These are phyloP conservation scores for Aspergillus melleus DNA, from an alignment of 2,329 filamentous ascomycete genomes.

Conservation along the genomic window DNA sequence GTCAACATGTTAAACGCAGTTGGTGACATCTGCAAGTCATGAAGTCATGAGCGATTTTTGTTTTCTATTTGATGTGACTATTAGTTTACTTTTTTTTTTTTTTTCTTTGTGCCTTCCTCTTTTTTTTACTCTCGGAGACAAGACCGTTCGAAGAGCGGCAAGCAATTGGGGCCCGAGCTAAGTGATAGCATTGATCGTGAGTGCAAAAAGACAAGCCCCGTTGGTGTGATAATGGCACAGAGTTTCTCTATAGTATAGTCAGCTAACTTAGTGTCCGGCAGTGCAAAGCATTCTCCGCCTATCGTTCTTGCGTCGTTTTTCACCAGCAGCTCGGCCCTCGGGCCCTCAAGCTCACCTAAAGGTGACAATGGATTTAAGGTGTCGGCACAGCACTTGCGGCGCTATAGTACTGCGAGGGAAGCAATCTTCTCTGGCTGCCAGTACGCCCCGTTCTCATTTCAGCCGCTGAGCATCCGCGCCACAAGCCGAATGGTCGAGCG, in stretches of 20 bases:
- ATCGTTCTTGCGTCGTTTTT: slow-evolving; percentile 17
- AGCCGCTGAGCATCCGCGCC: slow-evolving; percentile 18
- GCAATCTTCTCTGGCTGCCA: slow-evolving; percentile 2
- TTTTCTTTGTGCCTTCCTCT: background rate
- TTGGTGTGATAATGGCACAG: slow-evolving; percentile 14
- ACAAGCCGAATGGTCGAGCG: slow-evolving; percentile 10
- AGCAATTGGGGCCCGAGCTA: background rate
- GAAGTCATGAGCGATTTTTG: background rate
- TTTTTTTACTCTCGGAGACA: background rate
- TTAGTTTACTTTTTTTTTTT: background rate
- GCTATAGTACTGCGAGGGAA: slow-evolving; percentile 1
- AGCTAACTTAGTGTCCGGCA: slow-evolving; percentile 13
- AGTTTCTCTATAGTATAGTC: slow-evolving; percentile 5
- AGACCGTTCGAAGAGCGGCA: background rate
- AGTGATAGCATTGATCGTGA: slow-evolving; percentile 3
- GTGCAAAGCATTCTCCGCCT: slow-evolving; percentile 17
- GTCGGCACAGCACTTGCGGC: slow-evolving; percentile 16
- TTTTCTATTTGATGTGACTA: background rate
- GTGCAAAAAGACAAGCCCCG: background rate
- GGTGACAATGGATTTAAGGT: slow-evolving; percentile 4
- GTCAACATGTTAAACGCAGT: slow-evolving; percentile 24
- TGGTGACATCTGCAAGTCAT: slow-evolving; percentile 26
- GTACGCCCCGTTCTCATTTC: slow-evolving; percentile 7
- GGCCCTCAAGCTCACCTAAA: slow-evolving; percentile 1
- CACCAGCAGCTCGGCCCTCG: background rate